These are phyloP conservation scores for Abrus pulchellus DNA, from an alignment of 306 rosid species.

Conservation along the genomic window DNA sequence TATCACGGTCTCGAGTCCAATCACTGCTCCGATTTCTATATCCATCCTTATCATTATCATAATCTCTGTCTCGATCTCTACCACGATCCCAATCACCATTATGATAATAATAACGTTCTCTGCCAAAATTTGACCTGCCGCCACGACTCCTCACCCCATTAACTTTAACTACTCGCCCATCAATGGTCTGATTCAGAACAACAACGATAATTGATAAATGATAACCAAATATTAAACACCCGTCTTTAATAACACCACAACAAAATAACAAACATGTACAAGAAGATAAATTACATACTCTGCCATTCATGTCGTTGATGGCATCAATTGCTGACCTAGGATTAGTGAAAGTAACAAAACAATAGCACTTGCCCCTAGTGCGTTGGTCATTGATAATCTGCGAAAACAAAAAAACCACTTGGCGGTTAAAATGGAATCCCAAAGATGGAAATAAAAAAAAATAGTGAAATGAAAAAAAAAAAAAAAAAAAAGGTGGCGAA, in stretches of 20 bases:
- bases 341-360: conserved; percentile 87
- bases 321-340: conserved; percentile 93
- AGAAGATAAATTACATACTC: conserved; percentile 63
- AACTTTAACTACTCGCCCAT: conserved; percentile 85
- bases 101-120: conserved; percentile 61
- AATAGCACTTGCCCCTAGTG: conserved; percentile 87
- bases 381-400: conserved; percentile 90
- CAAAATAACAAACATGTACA: not conserved
- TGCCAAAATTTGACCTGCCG: conserved; percentile 71
- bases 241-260: not conserved
- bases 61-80: conserved; percentile 63
- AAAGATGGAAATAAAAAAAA: not conserved
- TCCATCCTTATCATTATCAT: conserved; percentile 65
- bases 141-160: conserved; percentile 80
- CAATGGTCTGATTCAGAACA: conserved; percentile 72
- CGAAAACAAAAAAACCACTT: not conserved
- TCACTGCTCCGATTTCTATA: conserved; percentile 59
- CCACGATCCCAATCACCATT: conserved; percentile 65
- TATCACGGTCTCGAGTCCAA: conserved; percentile 65
- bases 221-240: conserved; percentile 1
- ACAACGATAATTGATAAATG: conserved; percentile 24
- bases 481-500: not conserved
- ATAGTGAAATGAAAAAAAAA: not conserved
- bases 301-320: conserved; percentile 90
- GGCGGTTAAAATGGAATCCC: conserved; percentile 20